phyloP scores from a whole-genome alignment of 495 filamentous ascomycete genomes.

The Penicillium herquei region DNA sequence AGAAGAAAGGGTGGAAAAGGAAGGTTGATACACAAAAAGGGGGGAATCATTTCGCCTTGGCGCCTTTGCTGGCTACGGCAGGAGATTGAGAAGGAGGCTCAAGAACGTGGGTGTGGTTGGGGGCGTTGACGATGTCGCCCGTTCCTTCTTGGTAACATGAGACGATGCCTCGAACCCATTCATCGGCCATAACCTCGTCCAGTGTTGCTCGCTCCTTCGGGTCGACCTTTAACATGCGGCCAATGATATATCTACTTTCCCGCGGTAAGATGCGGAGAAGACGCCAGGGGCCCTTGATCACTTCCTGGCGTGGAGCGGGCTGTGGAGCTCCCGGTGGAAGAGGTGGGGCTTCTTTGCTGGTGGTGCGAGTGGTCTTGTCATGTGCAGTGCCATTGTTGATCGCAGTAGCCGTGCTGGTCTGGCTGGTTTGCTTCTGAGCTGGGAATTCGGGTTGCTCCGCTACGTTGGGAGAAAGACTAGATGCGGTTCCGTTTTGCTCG shows the following conservation, averaged over 20 bases:
- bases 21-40: slow-evolving; percentile 18
- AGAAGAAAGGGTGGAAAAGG: neutral
- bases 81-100: slow-evolving; percentile 53
- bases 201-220: slow-evolving; percentile 81
- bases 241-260: slow-evolving; percentile 86
- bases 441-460: slow-evolving; percentile 17
- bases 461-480: slow-evolving; percentile 9
- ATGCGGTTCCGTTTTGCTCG: slow-evolving; percentile 17
- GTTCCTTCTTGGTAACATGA: slow-evolving; percentile 61
- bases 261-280: slow-evolving; percentile 87
- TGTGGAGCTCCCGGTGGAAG: slow-evolving; percentile 29
- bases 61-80: slow-evolving; percentile 42
- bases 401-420: slow-evolving; percentile 19
- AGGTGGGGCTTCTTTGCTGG: slow-evolving; percentile 52
- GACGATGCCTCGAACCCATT: slow-evolving; percentile 77
- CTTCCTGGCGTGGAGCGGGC: slow-evolving; percentile 56
- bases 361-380: slow-evolving; percentile 34
- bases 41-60: slow-evolving; percentile 33
- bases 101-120: slow-evolving; percentile 60
- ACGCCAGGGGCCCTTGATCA: slow-evolving; percentile 91
- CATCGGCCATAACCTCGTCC: slow-evolving; percentile 79
- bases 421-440: slow-evolving; percentile 27
- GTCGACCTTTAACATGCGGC: slow-evolving; percentile 87
- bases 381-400: slow-evolving; percentile 1
- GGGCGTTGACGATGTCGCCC: slow-evolving; percentile 51